Evolutionary conservation across 106 monocot genomes (phyloP), one percentile per base, ranked within the genome.

Genomic region (Dioscorea alata): DNA sequence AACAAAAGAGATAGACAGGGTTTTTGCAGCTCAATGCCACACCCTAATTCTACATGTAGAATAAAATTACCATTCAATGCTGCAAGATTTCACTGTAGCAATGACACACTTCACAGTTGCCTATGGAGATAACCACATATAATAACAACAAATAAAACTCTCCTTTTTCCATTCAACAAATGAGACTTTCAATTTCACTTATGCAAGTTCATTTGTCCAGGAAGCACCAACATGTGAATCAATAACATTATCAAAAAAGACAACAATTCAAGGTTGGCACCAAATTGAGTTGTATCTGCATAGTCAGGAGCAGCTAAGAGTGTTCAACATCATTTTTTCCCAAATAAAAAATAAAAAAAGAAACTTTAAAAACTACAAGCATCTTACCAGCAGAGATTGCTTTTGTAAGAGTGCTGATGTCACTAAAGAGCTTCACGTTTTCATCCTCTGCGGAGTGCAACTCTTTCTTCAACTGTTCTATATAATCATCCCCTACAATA

Each of bases 401-500:
- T 19, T 20, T 59, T 70, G 51, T 33, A 18, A 74, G 31, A 14
- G 67, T 34, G 14, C 49, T 24, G 60, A 82, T 59, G 69, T 82
- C 82, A 57, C 18, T 49, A 53, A 50, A 35, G n/a, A 70, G 6
- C 20, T 64, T 74, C 28, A 50, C 12, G 42, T 78, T 82, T 64
- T 69, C 73, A 24, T 73, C 73, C 69, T 73, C 65, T n/a, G 23
- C 51, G 20, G 50, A 64, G 69, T 33, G 7, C 69, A 74, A 23
- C 50, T 74, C 64, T 60, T 73, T 82, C 20, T 60, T 82, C 64
- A 76, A 32, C 19, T 64, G 60, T 51, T 82, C 82, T 19, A 82
- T 58, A 50, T 66, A 74, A 4, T n/a, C n/a, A n/a, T 59, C 6
- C 25, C 74, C 82, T 82, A 33, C 12, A 61, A 57, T n/a, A 48